Evolutionary conservation across 345 rosid genomes (phyloP), one percentile per base, ranked within the genome.

Genomic region (Ceriops decandra): DNA sequence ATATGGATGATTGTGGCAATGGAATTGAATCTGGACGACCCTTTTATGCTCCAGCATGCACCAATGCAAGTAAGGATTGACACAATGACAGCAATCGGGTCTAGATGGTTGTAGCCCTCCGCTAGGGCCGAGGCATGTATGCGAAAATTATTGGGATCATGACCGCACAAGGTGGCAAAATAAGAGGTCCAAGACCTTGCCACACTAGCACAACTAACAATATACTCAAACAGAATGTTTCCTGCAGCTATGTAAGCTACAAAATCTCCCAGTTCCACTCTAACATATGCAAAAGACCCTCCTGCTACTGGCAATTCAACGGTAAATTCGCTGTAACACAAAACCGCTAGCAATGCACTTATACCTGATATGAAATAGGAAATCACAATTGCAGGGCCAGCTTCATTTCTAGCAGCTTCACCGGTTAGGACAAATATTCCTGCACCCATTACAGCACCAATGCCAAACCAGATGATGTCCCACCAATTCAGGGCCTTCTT

Each of bases 341-440:
- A 32, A 63, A 87, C 88, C 9, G 88, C 76, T 22, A 83, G 74
- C 76, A 87, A 19, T 21, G 86, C 86, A 19, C 81, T 74, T 9
- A 75, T 2, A 26, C 90, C 88, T 7, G 90, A 81, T 30, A 83
- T 81, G 5, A 82, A 67, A 52, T 84, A 83, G 0, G 93, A 85
- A 51, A 88, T 15, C 13, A 82, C 62, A 8, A 88, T 82, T 0
- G 85, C 86, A 28, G 93, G 85, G 19, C 90, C 87, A 3, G 93
- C 80, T 42, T 67, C 4, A 7, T 80, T 67, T 64, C 64, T 78
- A 20, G 90, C 85, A 54, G 87, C 87, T 79, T 79, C 86, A 15
- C 93, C 88, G 1, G 88, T 86, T 46, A 86, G 82, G 60, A 86
- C 93, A 62, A 88, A 88, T 33, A 88, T 81, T 51, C 87, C 87